A percentile compares a stretch with the other conserved stretches of the same genome.
Conservation (phyloP, 2,329 filamentous ascomycete genomes). For the Aureobasidium musti region DNA sequence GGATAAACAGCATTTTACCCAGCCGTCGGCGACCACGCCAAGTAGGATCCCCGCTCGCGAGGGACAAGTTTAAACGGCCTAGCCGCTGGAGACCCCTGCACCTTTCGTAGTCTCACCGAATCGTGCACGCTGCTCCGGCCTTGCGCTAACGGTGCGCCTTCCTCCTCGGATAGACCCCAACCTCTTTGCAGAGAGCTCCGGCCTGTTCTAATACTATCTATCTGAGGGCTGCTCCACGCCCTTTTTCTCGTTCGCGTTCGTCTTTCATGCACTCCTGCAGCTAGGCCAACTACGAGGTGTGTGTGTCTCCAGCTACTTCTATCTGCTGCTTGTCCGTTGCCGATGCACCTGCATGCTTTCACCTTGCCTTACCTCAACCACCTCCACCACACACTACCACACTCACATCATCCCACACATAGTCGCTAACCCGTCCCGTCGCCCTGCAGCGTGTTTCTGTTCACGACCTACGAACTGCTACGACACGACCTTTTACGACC, state of each 20-base stretch:
- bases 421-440: conserved; percentile 29
- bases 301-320: conserved; percentile 30
- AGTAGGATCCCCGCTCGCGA: conserved; percentile 28
- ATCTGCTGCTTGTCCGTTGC: conserved; percentile 29
- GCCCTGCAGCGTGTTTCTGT: conserved; percentile 28
- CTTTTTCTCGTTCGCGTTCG: conserved; percentile 30
- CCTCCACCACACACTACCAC: conserved; percentile 16
- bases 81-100: conserved; percentile 29
- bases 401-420: conserved; percentile 26
- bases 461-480: conserved; percentile 30
- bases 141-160: conserved; percentile 31
- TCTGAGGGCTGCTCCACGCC: conserved; percentile 30
- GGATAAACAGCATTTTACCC: conserved; percentile 29
- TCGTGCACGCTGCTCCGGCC: conserved; percentile 29
- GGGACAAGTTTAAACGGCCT: conserved; percentile 29
- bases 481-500: conserved; percentile 30
- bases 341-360: conserved; percentile 29
- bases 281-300: conserved; percentile 30
- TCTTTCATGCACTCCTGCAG: conserved; percentile 31
- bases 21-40: conserved; percentile 29
- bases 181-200: conserved; percentile 28
- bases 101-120: conserved; percentile 26
- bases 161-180: conserved; percentile 31
- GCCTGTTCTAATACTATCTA: conserved; percentile 30
- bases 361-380: conserved; percentile 28